These are phyloP conservation scores for Aspergillus steynii DNA, from an alignment of 495 filamentous ascomycete genomes.

Conservation along the genomic window DNA sequence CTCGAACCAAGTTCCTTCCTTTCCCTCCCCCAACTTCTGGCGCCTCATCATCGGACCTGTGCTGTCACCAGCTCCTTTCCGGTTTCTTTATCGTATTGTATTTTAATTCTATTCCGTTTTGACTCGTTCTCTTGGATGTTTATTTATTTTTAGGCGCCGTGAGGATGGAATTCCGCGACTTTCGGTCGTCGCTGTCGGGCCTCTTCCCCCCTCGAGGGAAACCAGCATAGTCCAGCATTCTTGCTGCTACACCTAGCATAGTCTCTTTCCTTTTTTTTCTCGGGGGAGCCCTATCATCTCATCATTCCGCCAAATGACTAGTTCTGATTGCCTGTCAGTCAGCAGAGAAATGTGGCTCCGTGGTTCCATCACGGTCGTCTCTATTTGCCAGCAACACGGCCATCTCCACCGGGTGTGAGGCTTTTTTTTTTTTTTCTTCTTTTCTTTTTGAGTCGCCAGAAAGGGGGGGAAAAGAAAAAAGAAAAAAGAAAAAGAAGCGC, in stretches of 20 bases:
- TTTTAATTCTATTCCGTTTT: too few species aligned
- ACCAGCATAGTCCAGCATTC: background rate
- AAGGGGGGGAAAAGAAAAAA: slow-evolving; percentile 1
- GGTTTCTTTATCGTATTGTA: too few species aligned
- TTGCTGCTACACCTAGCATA: background rate
- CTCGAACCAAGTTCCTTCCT: too few species aligned
- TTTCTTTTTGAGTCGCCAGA: background rate
- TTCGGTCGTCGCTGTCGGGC: background rate
- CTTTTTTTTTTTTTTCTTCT: slow-evolving; percentile 10
- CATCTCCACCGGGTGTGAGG: slow-evolving; percentile 12
- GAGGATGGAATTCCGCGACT: background rate
- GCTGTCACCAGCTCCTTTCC: background rate
- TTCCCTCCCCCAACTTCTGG: background rate
- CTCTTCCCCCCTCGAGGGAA: background rate
- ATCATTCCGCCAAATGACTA: background rate
- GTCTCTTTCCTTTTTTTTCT: background rate
- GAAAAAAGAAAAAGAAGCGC: background rate
- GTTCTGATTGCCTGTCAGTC: background rate
- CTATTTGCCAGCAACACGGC: slow-evolving; percentile 4
- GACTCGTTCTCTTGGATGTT: background rate
- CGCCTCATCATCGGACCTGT: background rate
- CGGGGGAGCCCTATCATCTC: background rate
- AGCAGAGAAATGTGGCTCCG: slow-evolving; percentile 12
- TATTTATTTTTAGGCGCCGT: background rate
- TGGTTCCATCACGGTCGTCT: slow-evolving; percentile 8